Evolutionary conservation across 1,139 yeast species (phyloP).

Genomic region (Candida mesenterica): DNA sequence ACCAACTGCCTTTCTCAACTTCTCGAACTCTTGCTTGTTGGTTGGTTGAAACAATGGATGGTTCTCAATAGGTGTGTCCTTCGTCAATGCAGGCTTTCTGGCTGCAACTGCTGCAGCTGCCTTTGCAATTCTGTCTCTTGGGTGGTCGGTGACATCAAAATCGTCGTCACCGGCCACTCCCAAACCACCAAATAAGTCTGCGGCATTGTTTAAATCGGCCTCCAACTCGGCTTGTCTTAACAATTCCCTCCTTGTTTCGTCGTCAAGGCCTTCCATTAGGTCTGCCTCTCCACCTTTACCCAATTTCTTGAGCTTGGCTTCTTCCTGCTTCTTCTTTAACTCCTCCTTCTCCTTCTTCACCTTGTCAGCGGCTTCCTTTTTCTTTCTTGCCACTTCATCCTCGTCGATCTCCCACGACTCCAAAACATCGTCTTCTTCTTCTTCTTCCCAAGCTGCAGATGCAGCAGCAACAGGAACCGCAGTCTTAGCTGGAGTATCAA

Average conservation of each 20-base stretch:
- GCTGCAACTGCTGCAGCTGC: constrained; percentile 48
- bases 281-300: constrained; percentile 51
- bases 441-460: constrained; percentile 84
- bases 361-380: constrained; percentile 40
- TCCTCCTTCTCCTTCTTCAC: constrained; percentile 42
- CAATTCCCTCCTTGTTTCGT: constrained; percentile 66
- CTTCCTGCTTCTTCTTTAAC: constrained; percentile 40
- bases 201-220: constrained; percentile 88
- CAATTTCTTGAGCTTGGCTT: constrained; percentile 30
- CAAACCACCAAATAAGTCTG: constrained; percentile 82
- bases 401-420: constrained; percentile 86
- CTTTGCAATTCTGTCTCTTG: constrained; percentile 61
- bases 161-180: constrained; percentile 57
- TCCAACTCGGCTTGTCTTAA: constrained; percentile 76
- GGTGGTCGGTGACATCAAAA: constrained; percentile 54
- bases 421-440: constrained; percentile 65
- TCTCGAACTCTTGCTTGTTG: constrained; percentile 79
- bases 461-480: constrained; percentile 37
- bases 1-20: constrained; percentile 73
- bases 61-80: constrained; percentile 65
- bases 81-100: constrained; percentile 44
- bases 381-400: constrained; percentile 55
- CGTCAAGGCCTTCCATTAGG: constrained; percentile 52
- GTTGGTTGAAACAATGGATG: constrained; percentile 82
- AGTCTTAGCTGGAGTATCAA: constrained; percentile 61